phyloP scores from a whole-genome alignment of 257 asterid genomes.

The Capsicum chinense region DNA sequence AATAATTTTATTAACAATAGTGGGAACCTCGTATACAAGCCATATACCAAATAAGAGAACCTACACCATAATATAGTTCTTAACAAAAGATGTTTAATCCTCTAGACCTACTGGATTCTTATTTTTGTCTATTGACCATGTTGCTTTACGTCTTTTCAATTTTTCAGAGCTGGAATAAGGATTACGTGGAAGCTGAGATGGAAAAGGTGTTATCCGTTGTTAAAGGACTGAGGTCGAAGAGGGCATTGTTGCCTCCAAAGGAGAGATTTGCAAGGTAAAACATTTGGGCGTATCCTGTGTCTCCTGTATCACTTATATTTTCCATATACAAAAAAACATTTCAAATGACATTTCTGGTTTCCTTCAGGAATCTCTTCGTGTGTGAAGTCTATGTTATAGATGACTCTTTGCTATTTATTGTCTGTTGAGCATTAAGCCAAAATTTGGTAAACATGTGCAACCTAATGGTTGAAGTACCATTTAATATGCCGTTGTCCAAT shows the following conservation, averaged over 20 bases:
- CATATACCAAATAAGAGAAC: too few relatives aligned
- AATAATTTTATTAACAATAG: too few relatives aligned
- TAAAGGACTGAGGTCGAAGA: conserved; percentile 74
- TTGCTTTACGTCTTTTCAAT: conserved; percentile 14
- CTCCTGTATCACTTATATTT: background rate
- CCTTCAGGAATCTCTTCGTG: background rate
- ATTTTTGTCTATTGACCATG: conserved; percentile 23
- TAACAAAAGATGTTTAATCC: too few relatives aligned
- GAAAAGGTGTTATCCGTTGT: conserved; percentile 64
- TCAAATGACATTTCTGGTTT: background rate
- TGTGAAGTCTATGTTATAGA: background rate
- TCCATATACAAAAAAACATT: background rate
- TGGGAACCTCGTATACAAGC: too few relatives aligned
- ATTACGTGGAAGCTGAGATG: conserved; percentile 77
- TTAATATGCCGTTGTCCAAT: background rate
- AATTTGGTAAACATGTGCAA: background rate
- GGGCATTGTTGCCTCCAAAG: conserved; percentile 68
- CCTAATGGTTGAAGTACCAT: background rate
- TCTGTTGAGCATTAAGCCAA: background rate
- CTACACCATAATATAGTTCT: too few relatives aligned
- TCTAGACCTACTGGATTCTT: background rate
- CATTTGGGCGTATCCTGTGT: background rate
- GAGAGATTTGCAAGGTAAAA: conserved; percentile 76
- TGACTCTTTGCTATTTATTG: background rate
- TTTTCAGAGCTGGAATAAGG: conserved; percentile 78